Evolutionary conservation across 192 early-diverging fungal genomes (phyloP).

Genomic region (Podila verticillata): DNA sequence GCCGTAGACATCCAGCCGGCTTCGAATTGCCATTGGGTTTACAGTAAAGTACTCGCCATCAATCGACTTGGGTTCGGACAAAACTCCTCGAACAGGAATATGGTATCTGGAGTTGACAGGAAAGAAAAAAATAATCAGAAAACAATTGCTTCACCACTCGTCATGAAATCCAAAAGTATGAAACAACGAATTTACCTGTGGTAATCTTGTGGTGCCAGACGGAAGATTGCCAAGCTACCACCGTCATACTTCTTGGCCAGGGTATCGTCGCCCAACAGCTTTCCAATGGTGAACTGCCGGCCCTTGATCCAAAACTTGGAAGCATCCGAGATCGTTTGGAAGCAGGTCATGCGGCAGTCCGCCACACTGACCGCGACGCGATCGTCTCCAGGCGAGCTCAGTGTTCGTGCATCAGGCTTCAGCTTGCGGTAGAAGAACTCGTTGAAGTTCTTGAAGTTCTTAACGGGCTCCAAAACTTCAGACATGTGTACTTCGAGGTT

Average conservation of each 20-base stretch:
- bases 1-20: conserved; percentile 77
- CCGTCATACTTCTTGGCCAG: conserved; percentile 65
- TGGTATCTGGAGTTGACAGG: too few species aligned
- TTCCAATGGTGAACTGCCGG: conserved; percentile 70
- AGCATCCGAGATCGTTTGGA: conserved; percentile 68
- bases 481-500: conserved; percentile 62
- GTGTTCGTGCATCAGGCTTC: conserved; percentile 69
- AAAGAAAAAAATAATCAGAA: too few species aligned
- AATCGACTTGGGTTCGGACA: conserved; percentile 63
- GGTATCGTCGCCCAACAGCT: conserved; percentile 61
- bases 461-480: conserved; percentile 75
- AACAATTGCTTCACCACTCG: too few species aligned
- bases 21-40: conserved; percentile 85
- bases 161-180: too few species aligned
- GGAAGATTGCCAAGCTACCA: conserved; percentile 75
- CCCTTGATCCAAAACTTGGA: conserved; percentile 87
- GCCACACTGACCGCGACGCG: conserved; percentile 75
- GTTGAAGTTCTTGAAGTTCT: conserved; percentile 79
- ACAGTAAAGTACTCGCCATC: conserved; percentile 84
- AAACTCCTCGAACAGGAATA: conserved; percentile 73
- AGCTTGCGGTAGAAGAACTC: conserved; percentile 87
- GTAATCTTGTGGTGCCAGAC: conserved; percentile 88
- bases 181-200: too few species aligned
- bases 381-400: conserved; percentile 57
- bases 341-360: conserved; percentile 78